These are phyloP conservation scores for Zymoseptoria ardabiliae DNA, from an alignment of 2,329 filamentous ascomycete genomes.

Conservation along the genomic window DNA sequence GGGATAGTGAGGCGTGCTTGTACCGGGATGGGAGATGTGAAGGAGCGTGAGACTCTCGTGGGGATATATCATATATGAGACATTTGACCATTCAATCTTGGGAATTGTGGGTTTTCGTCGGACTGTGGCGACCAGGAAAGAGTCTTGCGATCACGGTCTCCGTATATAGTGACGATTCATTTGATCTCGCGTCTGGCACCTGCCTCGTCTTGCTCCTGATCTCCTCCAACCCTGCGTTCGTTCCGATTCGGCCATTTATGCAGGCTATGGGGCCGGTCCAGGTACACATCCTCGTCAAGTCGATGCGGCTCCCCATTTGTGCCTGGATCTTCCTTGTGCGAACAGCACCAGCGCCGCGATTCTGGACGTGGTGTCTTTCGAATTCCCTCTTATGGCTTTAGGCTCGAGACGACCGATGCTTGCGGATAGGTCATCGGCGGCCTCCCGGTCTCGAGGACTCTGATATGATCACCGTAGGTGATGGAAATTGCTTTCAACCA, in stretches of 20 bases:
- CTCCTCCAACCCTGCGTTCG: background rate
- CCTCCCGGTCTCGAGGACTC: background rate
- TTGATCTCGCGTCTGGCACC: background rate
- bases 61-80: background rate
- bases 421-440: background rate
- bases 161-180: background rate
- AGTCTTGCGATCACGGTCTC: background rate
- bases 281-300: background rate
- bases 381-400: background rate
- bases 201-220: background rate
- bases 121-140: background rate
- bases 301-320: background rate
- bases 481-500: slow-evolving; percentile 16
- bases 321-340: background rate
- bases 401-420: background rate
- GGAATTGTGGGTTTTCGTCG: background rate
- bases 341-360: background rate
- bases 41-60: background rate
- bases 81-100: background rate
- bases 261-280: background rate
- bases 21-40: background rate
- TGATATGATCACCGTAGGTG: background rate
- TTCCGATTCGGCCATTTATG: background rate
- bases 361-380: background rate
- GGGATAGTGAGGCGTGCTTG: background rate